Evolutionary conservation across 2,329 filamentous ascomycete species (phyloP), one percentile per base, ranked within the genome.

Genomic region (Aureobasidium musti): DNA sequence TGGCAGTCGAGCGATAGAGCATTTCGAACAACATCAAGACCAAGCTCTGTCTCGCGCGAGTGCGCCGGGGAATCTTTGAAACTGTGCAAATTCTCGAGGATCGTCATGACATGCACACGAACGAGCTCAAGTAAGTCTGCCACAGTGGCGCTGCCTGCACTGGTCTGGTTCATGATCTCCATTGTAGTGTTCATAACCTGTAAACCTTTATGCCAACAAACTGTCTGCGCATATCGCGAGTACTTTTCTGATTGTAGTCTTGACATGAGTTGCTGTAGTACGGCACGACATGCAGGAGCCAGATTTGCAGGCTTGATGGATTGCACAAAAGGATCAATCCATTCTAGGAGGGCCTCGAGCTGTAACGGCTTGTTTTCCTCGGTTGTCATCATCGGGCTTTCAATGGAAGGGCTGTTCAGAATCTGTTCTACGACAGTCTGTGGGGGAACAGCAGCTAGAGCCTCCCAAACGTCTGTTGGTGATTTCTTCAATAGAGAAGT

Each of bases 391-490:
- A 93, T 82, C 7, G 91, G 75, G n/a, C 79, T 78, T 39, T 83
- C 83, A 71, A 91, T 87, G 3, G 85, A 82, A 8, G 88, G 87
- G 69, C 90, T 92, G 67, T 85, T 86, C 72, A 95, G 91, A 50
- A 97, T 86, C 69, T 92, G 86, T 74, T 97, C 92, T n/a, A 92
- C 87, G 56, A 98, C 87, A 39, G 89, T 87, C 49, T 88, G 88
- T 3, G 92, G 89, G 0, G 91, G 89, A 60, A 94, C 91, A 35
- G 91, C 86, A 60, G 90, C 89, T 79, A 96, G 89, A 1, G 92
- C 89, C 72, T 92, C 89, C 94, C 94, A 97, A 72, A 97, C 95
- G 52, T 91, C 90, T 65, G 85, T 85, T 0, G 92, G 85, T 0
- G 91, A 89, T 72, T 91, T 92, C 70, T 88, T 85, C 63, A 97